These are phyloP conservation scores for Phytophthora foliorum DNA, from an alignment of 352 stramenopile genomes.

Conservation along the genomic window DNA sequence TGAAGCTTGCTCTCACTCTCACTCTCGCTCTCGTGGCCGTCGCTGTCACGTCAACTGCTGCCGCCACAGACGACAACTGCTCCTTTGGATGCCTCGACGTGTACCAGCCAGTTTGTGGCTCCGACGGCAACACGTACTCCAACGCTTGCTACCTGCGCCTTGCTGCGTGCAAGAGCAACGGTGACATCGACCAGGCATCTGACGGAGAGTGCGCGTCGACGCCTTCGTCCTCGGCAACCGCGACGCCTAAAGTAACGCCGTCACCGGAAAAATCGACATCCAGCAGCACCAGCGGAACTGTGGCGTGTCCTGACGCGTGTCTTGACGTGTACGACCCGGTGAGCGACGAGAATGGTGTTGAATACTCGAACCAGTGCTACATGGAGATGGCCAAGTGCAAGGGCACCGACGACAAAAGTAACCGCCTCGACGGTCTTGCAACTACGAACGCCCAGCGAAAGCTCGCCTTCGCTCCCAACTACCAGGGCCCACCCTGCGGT, in stretches of 20 bases:
- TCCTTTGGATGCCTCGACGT: slow-evolving; percentile 30
- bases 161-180: slow-evolving; percentile 39
- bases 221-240: slow-evolving; percentile 16
- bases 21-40: slow-evolving; percentile 16
- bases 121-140: slow-evolving; percentile 54
- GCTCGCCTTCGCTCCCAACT: slow-evolving; percentile 12
- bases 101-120: slow-evolving; percentile 50
- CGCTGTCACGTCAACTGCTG: not conserved
- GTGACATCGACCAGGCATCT: slow-evolving; percentile 19
- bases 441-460: slow-evolving; percentile 20
- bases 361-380: slow-evolving; percentile 52
- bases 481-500: slow-evolving; percentile 13
- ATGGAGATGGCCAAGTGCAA: slow-evolving; percentile 45
- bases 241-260: no score
- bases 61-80: slow-evolving; percentile 16
- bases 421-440: not conserved
- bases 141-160: slow-evolving; percentile 45
- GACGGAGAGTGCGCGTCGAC: slow-evolving; percentile 37
- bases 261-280: slow-evolving; percentile 1
- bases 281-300: not conserved
- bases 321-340: slow-evolving; percentile 36
- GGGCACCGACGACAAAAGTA: slow-evolving; percentile 16
- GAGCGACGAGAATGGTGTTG: slow-evolving; percentile 39
- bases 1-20: slow-evolving; percentile 27
- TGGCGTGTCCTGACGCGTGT: slow-evolving; percentile 11